Conservation (phyloP, 345 rosid species). For the Populus tremula region DNA sequence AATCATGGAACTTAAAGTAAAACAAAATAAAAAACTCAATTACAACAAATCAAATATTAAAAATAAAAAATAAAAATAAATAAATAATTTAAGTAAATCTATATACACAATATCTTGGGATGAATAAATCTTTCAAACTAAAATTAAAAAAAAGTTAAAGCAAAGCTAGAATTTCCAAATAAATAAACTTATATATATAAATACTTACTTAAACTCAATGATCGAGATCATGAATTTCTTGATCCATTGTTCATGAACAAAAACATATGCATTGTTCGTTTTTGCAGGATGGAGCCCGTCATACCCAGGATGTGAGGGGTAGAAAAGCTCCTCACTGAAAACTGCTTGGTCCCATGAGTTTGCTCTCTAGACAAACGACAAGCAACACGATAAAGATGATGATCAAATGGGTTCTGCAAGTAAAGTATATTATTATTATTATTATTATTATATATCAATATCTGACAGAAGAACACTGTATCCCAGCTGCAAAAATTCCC, state of each 20-base stretch:
- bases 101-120: too few species aligned
- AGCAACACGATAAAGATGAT: slow-evolving; percentile 72
- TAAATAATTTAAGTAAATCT: too few species aligned
- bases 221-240: too few species aligned
- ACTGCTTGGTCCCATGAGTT: slow-evolving; percentile 95
- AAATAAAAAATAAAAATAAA: too few species aligned
- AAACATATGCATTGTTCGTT: slow-evolving; percentile 80
- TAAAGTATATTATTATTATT: slow-evolving; percentile 6
- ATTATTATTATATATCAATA: slow-evolving; percentile 56
- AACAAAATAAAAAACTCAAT: too few species aligned
- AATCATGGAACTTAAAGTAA: too few species aligned
- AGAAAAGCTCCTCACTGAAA: slow-evolving; percentile 86
- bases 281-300: slow-evolving; percentile 77
- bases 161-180: rapidly evolving
- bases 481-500: slow-evolving; percentile 94
- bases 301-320: slow-evolving; percentile 87
- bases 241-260: slow-evolving; percentile 64
- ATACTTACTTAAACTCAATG: too few species aligned
- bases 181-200: too few species aligned
- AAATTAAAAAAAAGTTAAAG: too few species aligned
- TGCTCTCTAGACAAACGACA: slow-evolving; percentile 51
- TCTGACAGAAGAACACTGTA: slow-evolving; percentile 94
- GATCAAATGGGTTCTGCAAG: slow-evolving; percentile 80
- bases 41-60: too few species aligned
- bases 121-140: too few species aligned